A percentile compares a stretch with the other conserved stretches of the same genome.
phyloP scores from a whole-genome alignment of 176 grass and related monocot genomes.

The Carex scoparia region DNA sequence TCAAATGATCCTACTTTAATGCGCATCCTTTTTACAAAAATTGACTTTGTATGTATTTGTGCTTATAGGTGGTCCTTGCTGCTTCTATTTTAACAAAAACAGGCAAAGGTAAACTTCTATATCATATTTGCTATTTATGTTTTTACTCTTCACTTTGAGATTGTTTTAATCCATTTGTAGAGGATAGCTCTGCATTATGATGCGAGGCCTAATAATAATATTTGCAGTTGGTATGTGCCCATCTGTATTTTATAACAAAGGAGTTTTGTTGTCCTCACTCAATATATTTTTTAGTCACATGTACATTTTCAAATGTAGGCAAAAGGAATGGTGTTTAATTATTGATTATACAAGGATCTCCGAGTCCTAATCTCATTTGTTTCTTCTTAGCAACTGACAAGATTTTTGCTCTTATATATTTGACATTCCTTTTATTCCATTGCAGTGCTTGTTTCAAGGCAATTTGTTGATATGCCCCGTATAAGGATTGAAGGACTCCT shows the following conservation, averaged over 20 bases:
- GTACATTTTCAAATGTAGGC: not conserved
- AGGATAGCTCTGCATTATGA: not conserved
- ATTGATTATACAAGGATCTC: not conserved
- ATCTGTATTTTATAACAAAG: not conserved
- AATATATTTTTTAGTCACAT: not conserved
- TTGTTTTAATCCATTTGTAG: not conserved
- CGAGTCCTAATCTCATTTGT: not conserved
- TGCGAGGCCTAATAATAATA: not conserved
- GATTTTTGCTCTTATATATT: not conserved
- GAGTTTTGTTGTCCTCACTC: not conserved
- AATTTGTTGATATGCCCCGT: constrained; percentile 79
- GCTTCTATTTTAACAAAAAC: constrained; percentile 63
- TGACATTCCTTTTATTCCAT: constrained; percentile 25
- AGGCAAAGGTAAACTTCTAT: constrained; percentile 61
- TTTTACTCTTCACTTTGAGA: not conserved
- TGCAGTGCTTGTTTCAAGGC: constrained; percentile 75
- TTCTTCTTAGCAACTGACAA: not conserved
- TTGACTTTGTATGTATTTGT: constrained; percentile 7
- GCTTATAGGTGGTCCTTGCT: constrained; percentile 65
- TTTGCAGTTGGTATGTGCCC: not conserved
- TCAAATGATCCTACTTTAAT: not conserved
- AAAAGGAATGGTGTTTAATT: not conserved
- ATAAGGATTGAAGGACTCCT: constrained; percentile 86
- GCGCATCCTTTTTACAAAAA: not conserved
- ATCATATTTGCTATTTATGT: constrained; percentile 6